A percentile compares a stretch with the other conserved stretches of the same genome.
Evolutionary conservation across 2,329 filamentous ascomycete genomes (phyloP).

Genomic region (Xylariales sp.): DNA sequence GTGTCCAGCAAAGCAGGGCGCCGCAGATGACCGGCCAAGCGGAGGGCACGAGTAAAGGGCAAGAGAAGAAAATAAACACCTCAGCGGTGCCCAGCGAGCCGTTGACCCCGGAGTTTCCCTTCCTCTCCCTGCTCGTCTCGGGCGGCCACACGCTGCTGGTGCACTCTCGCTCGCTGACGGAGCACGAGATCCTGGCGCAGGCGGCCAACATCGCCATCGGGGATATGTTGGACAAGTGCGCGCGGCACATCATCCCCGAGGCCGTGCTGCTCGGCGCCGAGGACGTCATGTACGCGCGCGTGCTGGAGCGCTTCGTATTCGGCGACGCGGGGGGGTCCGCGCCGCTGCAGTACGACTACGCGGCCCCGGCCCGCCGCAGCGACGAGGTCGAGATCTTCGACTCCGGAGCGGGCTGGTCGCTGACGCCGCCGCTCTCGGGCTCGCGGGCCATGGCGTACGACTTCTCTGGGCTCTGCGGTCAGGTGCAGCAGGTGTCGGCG

Average conservation of each 20-base stretch:
- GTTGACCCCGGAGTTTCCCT: constrained; percentile 63
- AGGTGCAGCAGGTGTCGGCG: constrained; percentile 53
- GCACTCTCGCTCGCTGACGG: constrained; percentile 61
- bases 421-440: constrained; percentile 62
- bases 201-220: constrained; percentile 83
- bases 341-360: constrained; percentile 46
- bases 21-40: constrained; percentile 6
- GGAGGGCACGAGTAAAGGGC: background rate
- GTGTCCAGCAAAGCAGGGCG: constrained; percentile 10
- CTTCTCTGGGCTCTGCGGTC: constrained; percentile 68
- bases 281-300: constrained; percentile 73
- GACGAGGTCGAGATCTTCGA: constrained; percentile 48
- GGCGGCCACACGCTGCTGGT: constrained; percentile 90
- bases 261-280: constrained; percentile 47
- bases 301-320: constrained; percentile 79
- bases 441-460: constrained; percentile 61
- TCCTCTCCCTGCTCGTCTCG: constrained; percentile 82
- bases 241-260: constrained; percentile 68
- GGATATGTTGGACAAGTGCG: constrained; percentile 84
- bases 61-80: background rate
- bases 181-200: constrained; percentile 69
- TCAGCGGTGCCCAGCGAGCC: background rate
- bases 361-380: constrained; percentile 50
- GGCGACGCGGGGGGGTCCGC: constrained; percentile 30
- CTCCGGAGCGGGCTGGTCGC: constrained; percentile 51